These are phyloP conservation scores for Emericellopsis cladophorae DNA, from an alignment of 2,329 filamentous ascomycete genomes.

Conservation along the genomic window DNA sequence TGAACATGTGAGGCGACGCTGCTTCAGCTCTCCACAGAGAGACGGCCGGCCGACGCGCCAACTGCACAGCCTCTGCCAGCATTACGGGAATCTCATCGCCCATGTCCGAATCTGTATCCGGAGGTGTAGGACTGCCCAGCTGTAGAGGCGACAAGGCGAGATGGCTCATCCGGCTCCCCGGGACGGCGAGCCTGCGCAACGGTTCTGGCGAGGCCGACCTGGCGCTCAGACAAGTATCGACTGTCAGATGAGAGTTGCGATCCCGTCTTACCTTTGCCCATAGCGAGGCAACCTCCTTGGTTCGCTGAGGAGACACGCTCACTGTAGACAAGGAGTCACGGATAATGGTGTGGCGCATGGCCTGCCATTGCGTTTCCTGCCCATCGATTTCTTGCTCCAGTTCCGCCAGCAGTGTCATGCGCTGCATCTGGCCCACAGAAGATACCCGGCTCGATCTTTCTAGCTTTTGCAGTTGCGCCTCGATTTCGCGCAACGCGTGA, in stretches of 20 bases:
- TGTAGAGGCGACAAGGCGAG: slow-evolving; percentile 9
- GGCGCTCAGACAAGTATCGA: neutral
- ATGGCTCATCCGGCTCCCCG: neutral
- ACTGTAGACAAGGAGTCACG: slow-evolving; percentile 38
- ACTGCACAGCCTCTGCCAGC: neutral
- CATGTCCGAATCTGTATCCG: slow-evolving; percentile 27
- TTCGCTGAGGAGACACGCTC: slow-evolving; percentile 10
- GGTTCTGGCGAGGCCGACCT: neutral
- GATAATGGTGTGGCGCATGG: slow-evolving; percentile 38
- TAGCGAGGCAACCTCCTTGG: neutral
- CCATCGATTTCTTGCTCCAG: slow-evolving; percentile 49
- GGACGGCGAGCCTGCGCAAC: neutral
- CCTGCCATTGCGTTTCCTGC: slow-evolving; percentile 47
- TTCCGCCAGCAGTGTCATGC: slow-evolving; percentile 39
- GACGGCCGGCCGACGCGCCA: neutral
- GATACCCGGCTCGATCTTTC: slow-evolving; percentile 25
- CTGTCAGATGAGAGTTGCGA: neutral
- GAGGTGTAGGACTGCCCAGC: slow-evolving; percentile 37
- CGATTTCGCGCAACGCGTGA: slow-evolving; percentile 33
- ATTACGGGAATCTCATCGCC: neutral
- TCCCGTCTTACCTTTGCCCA: neutral
- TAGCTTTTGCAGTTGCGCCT: slow-evolving; percentile 36
- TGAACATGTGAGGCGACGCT: neutral
- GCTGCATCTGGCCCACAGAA: slow-evolving; percentile 24
- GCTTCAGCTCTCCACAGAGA: neutral